Base-by-base conservation (phyloP, 2,329 filamentous ascomycete species). In the Cladophialophora exuberans region DNA sequence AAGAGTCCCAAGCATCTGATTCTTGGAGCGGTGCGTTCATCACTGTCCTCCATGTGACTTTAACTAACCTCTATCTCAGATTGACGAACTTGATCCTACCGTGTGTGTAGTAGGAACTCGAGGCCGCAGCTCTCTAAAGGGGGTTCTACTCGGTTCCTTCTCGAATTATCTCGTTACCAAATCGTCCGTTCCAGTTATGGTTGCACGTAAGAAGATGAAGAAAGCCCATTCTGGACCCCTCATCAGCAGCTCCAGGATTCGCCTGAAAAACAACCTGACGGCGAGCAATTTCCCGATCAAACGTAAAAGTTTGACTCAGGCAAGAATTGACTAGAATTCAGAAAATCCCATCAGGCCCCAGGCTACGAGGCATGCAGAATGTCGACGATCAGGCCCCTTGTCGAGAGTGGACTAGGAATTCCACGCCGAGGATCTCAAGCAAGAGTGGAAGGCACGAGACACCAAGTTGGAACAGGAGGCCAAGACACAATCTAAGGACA, bases 91-190 rank as follows among this genome's bases (percentile, higher is more conserved):
- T 48, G 89, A 88, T 62, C 94, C 94, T 3, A 97, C 93, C 1
- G 78, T 99, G 56, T 93, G 97, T 17, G 90, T 99, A 63, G 83
- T 97, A 55, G 94, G 94, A 45, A 96, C 91, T 59, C 83, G 94
- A 64, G 94, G 94, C 25, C 84, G 92, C 61, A 96, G 90, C 71
- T 90, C 91, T 38, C 78, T 99, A 51, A 97, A 97, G 73, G 93
- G 91, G 68, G 93, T 97, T 18, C 86, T 99, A 57, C 81, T 99
- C 25, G 94, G 94, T 22, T 97, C 92, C 0, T 97, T 99, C 73
- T 96, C 90, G 57, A 97, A 97, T 70, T 99, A 99, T 68, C 80
- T 99, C 6, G 92, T 99, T 26, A 96, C 91, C 31, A 97, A 97
- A 76, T 96, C 90, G 61, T 96, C 90, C 2, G 91, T 96, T 13